Conservation (phyloP, 768 basidiomycete species). For the Trametes cinnabarina region DNA sequence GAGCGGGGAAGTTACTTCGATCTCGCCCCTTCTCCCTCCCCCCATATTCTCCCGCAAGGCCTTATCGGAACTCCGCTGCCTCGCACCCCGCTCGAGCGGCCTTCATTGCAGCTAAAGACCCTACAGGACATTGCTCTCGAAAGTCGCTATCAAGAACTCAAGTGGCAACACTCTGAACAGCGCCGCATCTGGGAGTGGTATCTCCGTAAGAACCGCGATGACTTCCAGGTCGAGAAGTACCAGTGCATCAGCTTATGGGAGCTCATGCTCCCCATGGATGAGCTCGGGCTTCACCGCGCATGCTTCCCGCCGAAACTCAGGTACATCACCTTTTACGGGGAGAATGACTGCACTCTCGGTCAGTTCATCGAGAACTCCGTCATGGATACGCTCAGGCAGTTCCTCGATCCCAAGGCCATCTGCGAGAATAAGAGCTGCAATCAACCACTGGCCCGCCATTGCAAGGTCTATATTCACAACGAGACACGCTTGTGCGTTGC, state of each 20-base stretch:
- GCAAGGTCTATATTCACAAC: constrained; percentile 89
- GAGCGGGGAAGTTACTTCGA: constrained; percentile 46
- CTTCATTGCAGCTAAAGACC: constrained; percentile 53
- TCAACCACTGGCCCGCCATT: constrained; percentile 78
- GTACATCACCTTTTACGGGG: constrained; percentile 86
- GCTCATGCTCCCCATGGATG: constrained; percentile 73
- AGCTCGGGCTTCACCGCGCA: constrained; percentile 63
- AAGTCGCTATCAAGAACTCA: constrained; percentile 65
- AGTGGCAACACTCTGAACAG: constrained; percentile 84
- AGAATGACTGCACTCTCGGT: constrained; percentile 89
- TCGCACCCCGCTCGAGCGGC: constrained; percentile 36
- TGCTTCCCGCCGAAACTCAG: constrained; percentile 75
- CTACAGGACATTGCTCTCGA: constrained; percentile 70
- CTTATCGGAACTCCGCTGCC: constrained; percentile 31
- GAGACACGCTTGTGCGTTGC: constrained; percentile 79
- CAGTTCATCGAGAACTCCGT: constrained; percentile 88
- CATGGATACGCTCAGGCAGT: constrained; percentile 62
- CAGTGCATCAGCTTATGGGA: constrained; percentile 83
- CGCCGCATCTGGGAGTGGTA: constrained; percentile 96
- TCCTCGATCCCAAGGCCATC: constrained; percentile 69
- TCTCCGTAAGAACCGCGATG: constrained; percentile 77
- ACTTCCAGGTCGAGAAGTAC: constrained; percentile 89
- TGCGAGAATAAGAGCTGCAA: constrained; percentile 86
- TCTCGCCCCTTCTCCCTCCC: constrained; percentile 29
- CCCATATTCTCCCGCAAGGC: constrained; percentile 29